These are phyloP conservation scores for Ogataea angusta DNA, from an alignment of 805 yeast genomes.

Conservation along the genomic window DNA sequence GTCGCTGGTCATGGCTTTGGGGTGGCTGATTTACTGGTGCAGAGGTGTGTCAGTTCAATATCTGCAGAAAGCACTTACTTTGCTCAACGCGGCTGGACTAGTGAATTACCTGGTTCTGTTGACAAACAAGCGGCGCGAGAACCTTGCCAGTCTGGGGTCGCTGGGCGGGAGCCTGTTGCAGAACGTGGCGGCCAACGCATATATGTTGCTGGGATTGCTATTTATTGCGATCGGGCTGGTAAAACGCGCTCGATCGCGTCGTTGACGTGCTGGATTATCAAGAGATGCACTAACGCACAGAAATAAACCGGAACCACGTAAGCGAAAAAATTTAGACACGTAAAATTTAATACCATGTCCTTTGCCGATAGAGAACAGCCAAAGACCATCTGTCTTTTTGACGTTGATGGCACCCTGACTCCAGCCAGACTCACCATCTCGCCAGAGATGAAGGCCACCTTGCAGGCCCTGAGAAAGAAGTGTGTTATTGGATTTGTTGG, in stretches of 20 bases:
- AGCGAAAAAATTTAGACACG: slow-evolving; percentile 5
- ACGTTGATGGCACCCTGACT: slow-evolving; percentile 97
- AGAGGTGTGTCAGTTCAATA: neutral
- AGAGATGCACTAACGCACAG: neutral
- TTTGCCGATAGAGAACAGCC: slow-evolving; percentile 77
- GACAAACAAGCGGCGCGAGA: slow-evolving; percentile 3
- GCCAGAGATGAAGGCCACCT: slow-evolving; percentile 70
- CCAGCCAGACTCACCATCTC: slow-evolving; percentile 82
- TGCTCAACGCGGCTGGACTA: slow-evolving; percentile 6
- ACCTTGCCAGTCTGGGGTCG: slow-evolving; percentile 2
- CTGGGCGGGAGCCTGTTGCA: slow-evolving; percentile 4
- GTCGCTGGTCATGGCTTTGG: slow-evolving; percentile 4
- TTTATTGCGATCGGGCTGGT: neutral
- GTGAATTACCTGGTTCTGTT: slow-evolving; percentile 7
- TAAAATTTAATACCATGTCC: slow-evolving; percentile 23
- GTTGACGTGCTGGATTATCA: neutral
- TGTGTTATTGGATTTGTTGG: slow-evolving; percentile 97
- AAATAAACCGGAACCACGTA: slow-evolving; percentile 2
- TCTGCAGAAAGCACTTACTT: slow-evolving; percentile 1
- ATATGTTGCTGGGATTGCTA: slow-evolving; percentile 1
- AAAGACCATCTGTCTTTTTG: slow-evolving; percentile 86
- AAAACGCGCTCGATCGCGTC: neutral
- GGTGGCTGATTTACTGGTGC: slow-evolving; percentile 12
- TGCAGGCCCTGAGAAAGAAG: slow-evolving; percentile 79
- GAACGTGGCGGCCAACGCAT: slow-evolving; percentile 3